Conservation (phyloP, 2,329 filamentous ascomycete species). For the Apiospora rasikravindrae region DNA sequence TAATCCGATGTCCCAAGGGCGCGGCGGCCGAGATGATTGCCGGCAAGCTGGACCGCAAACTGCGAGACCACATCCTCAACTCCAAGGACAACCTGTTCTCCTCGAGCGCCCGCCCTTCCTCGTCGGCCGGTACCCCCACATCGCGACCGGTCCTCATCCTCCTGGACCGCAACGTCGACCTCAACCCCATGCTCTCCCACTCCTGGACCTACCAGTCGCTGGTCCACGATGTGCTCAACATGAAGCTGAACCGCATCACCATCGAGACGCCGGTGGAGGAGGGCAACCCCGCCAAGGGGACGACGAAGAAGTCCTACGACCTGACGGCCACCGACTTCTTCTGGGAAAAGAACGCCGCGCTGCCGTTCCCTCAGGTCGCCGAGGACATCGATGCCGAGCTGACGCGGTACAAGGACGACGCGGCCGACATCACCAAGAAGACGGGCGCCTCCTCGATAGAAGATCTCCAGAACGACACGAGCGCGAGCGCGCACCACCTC, state of each 20-base stretch:
- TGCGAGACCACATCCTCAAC: slow-evolving; percentile 95
- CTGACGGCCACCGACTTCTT: slow-evolving; percentile 92
- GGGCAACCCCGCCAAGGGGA: slow-evolving; percentile 72
- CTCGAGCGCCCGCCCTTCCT: slow-evolving; percentile 60
- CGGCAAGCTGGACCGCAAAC: slow-evolving; percentile 90
- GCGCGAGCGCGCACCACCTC: slow-evolving; percentile 88
- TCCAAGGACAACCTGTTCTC: slow-evolving; percentile 98
- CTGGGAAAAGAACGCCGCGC: slow-evolving; percentile 89
- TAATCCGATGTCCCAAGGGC: slow-evolving; percentile 92
- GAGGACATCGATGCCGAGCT: slow-evolving; percentile 95
- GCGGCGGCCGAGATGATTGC: slow-evolving; percentile 94
- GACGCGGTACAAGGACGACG: slow-evolving; percentile 94
- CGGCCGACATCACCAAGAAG: slow-evolving; percentile 91
- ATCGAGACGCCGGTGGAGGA: slow-evolving; percentile 86
- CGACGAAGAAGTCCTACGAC: slow-evolving; percentile 89
- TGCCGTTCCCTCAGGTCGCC: slow-evolving; percentile 93
- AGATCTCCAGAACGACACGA: slow-evolving; percentile 87
- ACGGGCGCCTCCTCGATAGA: slow-evolving; percentile 92
- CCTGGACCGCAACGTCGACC: slow-evolving; percentile 91
- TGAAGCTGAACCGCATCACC: slow-evolving; percentile 91
- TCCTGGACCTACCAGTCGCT: slow-evolving; percentile 82
- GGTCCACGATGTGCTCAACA: slow-evolving; percentile 72
- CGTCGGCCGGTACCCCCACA: slow-evolving; percentile 66
- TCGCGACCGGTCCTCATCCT: slow-evolving; percentile 90
- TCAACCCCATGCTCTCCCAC: slow-evolving; percentile 98